Evolutionary conservation across 306 rosid species (phyloP).

Genomic region (Casuarina equisetifolia): DNA sequence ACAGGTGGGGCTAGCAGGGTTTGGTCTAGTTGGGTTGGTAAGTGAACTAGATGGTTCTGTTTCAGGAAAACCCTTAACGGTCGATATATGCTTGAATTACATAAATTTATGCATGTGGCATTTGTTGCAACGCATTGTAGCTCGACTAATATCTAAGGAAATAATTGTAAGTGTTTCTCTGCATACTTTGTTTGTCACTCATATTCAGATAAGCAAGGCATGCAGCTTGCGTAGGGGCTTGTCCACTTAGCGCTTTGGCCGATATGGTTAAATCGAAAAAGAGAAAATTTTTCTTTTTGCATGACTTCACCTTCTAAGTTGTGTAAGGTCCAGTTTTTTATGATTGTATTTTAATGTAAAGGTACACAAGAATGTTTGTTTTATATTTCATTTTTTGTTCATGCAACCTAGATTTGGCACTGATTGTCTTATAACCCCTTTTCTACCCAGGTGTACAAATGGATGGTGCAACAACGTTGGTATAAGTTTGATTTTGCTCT

Average conservation of each 20-base stretch:
- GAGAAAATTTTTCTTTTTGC: neutral
- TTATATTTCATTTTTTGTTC: slow-evolving; percentile 5
- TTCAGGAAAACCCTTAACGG: neutral
- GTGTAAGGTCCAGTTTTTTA: neutral
- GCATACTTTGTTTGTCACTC: neutral
- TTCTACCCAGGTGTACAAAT: slow-evolving; percentile 72
- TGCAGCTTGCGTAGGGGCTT: neutral
- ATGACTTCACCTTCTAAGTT: neutral
- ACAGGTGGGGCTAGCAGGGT: neutral
- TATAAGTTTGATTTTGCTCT: slow-evolving; percentile 81
- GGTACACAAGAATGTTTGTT: neutral
- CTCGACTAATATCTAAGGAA: neutral
- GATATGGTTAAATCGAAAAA: neutral
- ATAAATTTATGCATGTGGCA: neutral
- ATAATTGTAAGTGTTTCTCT: neutral
- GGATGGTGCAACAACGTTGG: slow-evolving; percentile 93
- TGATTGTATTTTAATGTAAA: neutral
- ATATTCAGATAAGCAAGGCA: neutral
- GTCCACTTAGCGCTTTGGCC: neutral
- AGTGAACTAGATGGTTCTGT: neutral
- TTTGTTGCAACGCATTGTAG: neutral
- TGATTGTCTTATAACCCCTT: slow-evolving; percentile 4
- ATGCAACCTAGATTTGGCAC: slow-evolving; percentile 11
- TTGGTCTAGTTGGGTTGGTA: neutral
- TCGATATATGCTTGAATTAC: neutral